A percentile compares a stretch with the other conserved stretches of the same genome.
Conservation (phyloP, 75 land plant genomes). For the Cryptomeria japonica region DNA sequence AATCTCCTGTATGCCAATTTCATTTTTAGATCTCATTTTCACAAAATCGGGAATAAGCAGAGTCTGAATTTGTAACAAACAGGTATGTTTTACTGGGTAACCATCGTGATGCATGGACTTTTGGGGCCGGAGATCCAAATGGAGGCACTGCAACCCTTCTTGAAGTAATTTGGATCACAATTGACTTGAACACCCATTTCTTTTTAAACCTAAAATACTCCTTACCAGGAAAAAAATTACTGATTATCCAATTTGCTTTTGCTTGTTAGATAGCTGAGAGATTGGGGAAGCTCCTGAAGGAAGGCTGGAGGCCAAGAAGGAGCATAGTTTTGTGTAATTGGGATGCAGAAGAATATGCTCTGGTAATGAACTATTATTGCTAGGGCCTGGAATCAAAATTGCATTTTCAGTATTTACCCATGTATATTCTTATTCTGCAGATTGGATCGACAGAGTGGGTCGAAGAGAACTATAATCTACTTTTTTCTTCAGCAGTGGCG, state of each 20-base stretch:
- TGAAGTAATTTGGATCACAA: slow-evolving; percentile 30
- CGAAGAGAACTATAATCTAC: slow-evolving; percentile 48
- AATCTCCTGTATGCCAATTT: background rate
- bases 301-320: slow-evolving; percentile 61
- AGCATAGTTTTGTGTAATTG: slow-evolving; percentile 59
- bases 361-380: slow-evolving; percentile 32
- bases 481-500: slow-evolving; percentile 48
- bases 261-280: slow-evolving; percentile 40
- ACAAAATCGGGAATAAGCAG: background rate
- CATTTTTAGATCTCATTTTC: background rate
- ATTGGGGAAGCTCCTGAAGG: slow-evolving; percentile 28
- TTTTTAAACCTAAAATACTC: background rate
- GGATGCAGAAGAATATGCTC: slow-evolving; percentile 75
- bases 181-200: background rate
- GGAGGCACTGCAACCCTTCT: slow-evolving; percentile 68
- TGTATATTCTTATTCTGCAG: slow-evolving; percentile 15
- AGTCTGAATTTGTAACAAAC: slow-evolving; percentile 6
- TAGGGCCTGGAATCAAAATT: background rate
- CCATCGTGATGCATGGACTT: slow-evolving; percentile 79
- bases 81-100: slow-evolving; percentile 73
- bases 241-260: background rate
- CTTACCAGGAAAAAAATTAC: background rate
- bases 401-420: background rate
- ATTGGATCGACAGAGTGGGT: slow-evolving; percentile 72
- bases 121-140: slow-evolving; percentile 72